Evolutionary conservation across 108 stramenopile species (phyloP).

Genomic region (Skeletonema marinoi): DNA sequence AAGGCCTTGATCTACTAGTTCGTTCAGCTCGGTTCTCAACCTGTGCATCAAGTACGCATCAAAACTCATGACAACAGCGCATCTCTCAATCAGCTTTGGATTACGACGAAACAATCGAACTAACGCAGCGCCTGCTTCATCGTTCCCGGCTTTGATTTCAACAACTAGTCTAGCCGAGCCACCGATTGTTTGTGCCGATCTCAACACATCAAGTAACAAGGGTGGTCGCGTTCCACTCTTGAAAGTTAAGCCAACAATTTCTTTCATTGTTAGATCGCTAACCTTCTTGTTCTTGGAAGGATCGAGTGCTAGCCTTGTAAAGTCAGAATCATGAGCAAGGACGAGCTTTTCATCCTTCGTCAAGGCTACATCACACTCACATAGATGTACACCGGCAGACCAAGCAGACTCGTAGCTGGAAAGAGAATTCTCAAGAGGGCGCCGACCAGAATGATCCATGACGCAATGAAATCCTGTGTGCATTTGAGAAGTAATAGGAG

Average conservation of each 20-base stretch:
- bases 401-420: constrained; percentile 76
- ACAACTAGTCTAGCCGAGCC: constrained; percentile 60
- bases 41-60: constrained; percentile 76
- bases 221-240: constrained; percentile 74
- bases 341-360: constrained; percentile 83
- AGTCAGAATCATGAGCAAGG: constrained; percentile 74
- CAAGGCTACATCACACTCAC: constrained; percentile 81
- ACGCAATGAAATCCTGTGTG: constrained; percentile 60
- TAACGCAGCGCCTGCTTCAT: constrained; percentile 64
- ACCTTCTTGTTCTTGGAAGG: constrained; percentile 47
- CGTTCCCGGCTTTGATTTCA: constrained; percentile 82
- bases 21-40: constrained; percentile 52
- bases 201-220: constrained; percentile 71
- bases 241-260: constrained; percentile 68
- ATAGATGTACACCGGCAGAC: constrained; percentile 71
- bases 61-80: constrained; percentile 77
- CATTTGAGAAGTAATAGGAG: not conserved
- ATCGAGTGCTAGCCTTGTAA: constrained; percentile 66
- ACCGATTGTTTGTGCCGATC: constrained; percentile 66
- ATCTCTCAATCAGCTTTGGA: constrained; percentile 59
- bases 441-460: constrained; percentile 54
- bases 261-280: constrained; percentile 68
- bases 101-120: constrained; percentile 63
- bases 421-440: constrained; percentile 77
- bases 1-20: constrained; percentile 8